These are phyloP conservation scores for Dryadomyces quercus-mongolicae DNA, from an alignment of 2,329 filamentous ascomycete species.

Conservation along the genomic window DNA sequence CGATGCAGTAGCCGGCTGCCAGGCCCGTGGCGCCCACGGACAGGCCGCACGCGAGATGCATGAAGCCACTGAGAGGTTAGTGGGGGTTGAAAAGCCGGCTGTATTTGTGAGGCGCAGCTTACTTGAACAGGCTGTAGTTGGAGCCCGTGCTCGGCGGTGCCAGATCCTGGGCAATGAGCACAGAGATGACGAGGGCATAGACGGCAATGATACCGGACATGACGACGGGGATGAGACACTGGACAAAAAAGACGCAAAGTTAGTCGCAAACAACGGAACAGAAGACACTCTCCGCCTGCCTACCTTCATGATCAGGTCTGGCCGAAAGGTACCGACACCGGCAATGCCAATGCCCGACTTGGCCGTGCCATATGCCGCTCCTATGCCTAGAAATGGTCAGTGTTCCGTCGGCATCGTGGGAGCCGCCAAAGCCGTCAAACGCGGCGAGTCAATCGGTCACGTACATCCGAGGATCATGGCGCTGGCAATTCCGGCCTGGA, in stretches of 20 bases:
- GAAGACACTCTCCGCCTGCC: conserved; percentile 5
- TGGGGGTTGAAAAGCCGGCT: neutral
- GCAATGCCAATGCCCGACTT: conserved; percentile 84
- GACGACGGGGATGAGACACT: conserved; percentile 80
- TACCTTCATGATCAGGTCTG: conserved; percentile 88
- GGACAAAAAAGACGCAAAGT: neutral
- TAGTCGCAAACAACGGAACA: neutral
- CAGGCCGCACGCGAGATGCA: conserved; percentile 85
- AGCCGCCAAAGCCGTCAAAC: conserved; percentile 8
- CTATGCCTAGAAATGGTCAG: conserved; percentile 34
- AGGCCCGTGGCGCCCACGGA: conserved; percentile 87
- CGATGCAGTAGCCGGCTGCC: conserved; percentile 92
- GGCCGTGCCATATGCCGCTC: conserved; percentile 77
- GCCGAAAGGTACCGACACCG: conserved; percentile 72
- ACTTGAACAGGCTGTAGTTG: conserved; percentile 78
- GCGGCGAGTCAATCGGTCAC: conserved; percentile 23
- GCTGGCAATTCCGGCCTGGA: conserved; percentile 61
- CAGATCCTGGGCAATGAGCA: conserved; percentile 88
- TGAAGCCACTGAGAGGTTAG: conserved; percentile 56
- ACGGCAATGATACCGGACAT: conserved; percentile 99
- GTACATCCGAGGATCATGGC: conserved; percentile 79
- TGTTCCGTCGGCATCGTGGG: conserved; percentile 13
- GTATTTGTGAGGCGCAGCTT: conserved; percentile 20
- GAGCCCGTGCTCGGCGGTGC: conserved; percentile 49
- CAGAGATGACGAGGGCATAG: conserved; percentile 91